Evolutionary conservation across 768 basidiomycete genomes (phyloP).

Genomic region (Tremella yokohamensis): DNA sequence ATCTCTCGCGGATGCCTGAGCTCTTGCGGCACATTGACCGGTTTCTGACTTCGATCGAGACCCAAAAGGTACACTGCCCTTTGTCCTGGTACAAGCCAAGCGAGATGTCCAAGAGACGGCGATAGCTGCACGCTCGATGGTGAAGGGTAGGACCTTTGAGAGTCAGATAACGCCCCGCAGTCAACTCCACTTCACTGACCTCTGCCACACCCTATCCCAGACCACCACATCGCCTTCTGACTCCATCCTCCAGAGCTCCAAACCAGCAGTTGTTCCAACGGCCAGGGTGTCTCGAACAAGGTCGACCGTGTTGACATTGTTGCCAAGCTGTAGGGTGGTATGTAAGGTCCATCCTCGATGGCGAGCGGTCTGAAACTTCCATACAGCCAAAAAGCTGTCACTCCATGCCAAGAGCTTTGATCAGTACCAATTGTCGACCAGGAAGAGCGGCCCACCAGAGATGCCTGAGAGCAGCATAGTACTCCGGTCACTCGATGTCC

Average conservation of each 20-base stretch:
- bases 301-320: slow-evolving; percentile 28
- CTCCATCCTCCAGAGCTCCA: slow-evolving; percentile 40
- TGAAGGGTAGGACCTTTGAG: slow-evolving; percentile 18
- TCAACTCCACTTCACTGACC: slow-evolving; percentile 18
- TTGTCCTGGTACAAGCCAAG: slow-evolving; percentile 25
- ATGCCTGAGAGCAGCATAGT: slow-evolving; percentile 11
- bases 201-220: slow-evolving; percentile 43
- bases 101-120: slow-evolving; percentile 30
- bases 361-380: slow-evolving; percentile 19
- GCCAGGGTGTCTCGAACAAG: slow-evolving; percentile 25
- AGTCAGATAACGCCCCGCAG: neutral
- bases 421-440: neutral
- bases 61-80: slow-evolving; percentile 27
- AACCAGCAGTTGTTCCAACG: slow-evolving; percentile 28
- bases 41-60: slow-evolving; percentile 24
- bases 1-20: slow-evolving; percentile 41
- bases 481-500: slow-evolving; percentile 27
- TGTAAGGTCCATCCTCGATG: slow-evolving; percentile 24
- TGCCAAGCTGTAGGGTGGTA: slow-evolving; percentile 30
- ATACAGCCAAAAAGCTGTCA: slow-evolving; percentile 33
- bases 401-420: slow-evolving; percentile 41
- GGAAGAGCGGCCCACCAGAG: slow-evolving; percentile 17
- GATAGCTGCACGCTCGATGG: slow-evolving; percentile 21
- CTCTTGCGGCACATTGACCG: slow-evolving; percentile 31
- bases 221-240: slow-evolving; percentile 31